Evolutionary conservation across 371 early-diverging fungal genomes (phyloP).

Genomic region (Mortierella sp.): DNA sequence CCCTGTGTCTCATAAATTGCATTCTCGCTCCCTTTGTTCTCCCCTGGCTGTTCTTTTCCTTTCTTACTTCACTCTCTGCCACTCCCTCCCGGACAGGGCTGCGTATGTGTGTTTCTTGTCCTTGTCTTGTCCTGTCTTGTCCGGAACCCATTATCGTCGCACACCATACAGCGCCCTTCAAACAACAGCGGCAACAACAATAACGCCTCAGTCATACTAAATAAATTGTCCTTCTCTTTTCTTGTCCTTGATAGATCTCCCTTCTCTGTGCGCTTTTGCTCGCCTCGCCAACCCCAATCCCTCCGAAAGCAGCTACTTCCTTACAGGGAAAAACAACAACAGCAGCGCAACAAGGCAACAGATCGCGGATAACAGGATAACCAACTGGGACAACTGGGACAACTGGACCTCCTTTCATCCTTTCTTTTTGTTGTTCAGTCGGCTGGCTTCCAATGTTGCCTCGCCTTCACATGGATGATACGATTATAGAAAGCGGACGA

Average conservation of each 20-base stretch:
- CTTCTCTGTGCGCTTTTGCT: background rate
- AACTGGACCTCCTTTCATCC: background rate
- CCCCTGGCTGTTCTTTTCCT: background rate
- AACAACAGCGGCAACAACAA: background rate
- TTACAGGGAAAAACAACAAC: background rate
- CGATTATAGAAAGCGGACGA: conserved; percentile 38
- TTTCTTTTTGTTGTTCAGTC: background rate
- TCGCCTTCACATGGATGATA: conserved; percentile 38
- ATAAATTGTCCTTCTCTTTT: background rate
- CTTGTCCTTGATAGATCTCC: background rate
- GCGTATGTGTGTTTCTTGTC: background rate
- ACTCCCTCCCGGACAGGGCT: background rate
- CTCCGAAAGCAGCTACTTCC: background rate
- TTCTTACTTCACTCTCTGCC: background rate
- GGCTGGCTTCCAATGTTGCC: conserved; percentile 39
- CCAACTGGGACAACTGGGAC: background rate
- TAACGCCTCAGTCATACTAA: background rate
- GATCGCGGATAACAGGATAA: background rate
- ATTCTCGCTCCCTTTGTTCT: background rate
- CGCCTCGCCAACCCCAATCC: background rate
- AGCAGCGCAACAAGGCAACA: too few species aligned
- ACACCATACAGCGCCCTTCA: background rate
- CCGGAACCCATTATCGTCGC: background rate
- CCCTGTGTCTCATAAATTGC: conserved; percentile 11
- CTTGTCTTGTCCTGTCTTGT: background rate